Conservation (phyloP, 345 rosid genomes). For the Erysimum cheiranthoides region DNA sequence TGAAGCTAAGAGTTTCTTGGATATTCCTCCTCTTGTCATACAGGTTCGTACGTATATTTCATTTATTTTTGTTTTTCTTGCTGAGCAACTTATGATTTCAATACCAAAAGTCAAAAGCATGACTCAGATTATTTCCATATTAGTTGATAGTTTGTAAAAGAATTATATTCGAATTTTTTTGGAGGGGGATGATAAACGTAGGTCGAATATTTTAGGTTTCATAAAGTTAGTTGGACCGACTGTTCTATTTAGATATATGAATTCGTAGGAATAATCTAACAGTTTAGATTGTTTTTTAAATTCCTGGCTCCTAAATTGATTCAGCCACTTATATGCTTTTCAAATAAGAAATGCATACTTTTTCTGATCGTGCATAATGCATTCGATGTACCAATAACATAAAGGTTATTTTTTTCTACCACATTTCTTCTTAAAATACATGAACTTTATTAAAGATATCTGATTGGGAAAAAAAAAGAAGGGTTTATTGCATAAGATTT, state of each 20-base stretch:
- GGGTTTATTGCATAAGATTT: not conserved
- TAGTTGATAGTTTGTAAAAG: constrained; percentile 1
- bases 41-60: constrained; percentile 65
- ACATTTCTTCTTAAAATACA: constrained; percentile 41
- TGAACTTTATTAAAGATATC: constrained; percentile 43
- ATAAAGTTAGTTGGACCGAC: constrained; percentile 34
- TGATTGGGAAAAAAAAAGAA: constrained; percentile 21
- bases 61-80: too few species aligned
- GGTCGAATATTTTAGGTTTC: constrained; percentile 32
- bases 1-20: constrained; percentile 72
- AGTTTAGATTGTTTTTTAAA: constrained; percentile 21
- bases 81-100: too few species aligned
- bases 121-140: not conserved
- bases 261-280: constrained; percentile 3
- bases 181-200: constrained; percentile 14
- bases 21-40: constrained; percentile 86
- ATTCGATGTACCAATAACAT: constrained; percentile 41
- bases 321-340: constrained; percentile 34
- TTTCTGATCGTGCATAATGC: constrained; percentile 30
- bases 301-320: constrained; percentile 38
- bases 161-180: not conserved
- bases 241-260: not conserved
- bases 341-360: constrained; percentile 34
- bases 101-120: constrained; percentile 16
- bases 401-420: constrained; percentile 27